Base-by-base conservation (phyloP, 148 eudicot species). In the Tetragonia tetragonoides region DNA sequence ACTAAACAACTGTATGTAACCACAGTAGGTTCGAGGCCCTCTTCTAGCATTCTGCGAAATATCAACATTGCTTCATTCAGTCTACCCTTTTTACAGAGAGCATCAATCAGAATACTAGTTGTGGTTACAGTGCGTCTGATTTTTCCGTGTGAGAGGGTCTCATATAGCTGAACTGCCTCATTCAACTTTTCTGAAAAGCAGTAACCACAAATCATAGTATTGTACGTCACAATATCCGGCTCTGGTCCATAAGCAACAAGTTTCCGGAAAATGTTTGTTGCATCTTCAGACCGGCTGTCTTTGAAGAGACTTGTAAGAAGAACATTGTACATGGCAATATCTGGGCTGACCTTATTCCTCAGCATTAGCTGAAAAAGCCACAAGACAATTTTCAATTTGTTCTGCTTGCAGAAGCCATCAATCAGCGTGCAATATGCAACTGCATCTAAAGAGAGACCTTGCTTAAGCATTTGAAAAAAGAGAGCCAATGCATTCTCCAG, bases 171-270 rank as follows among this genome's bases (percentile, higher is more conserved):
- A 77, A 89, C 64, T 44, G 92, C 92, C 74, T 86, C 86, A 21
- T 69, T 80, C 79, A 86, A 78, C 86, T 78, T 82, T 34, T 81
- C 77, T 54, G 78, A 78, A 69, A 81, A 75, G 68, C 89, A 91
- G 75, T 84, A 86, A 53, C 95, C 92, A 64, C 83, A 83, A 39
- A 89, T 86, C 77, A 91, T 79, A 6, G 89, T 85, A 85, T 89
- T 89, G 70, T 85, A 89, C 4, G 92, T 91, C 74, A 89, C 87
- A 61, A 86, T 85, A 83, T 91, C 88, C 0, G 89, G 95, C 41
- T 81, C 51, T 40, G 88, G 91, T 62, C 95, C 92, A 10, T 72
- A 47, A 41, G 70, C 75, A 16, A 42, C 60, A 64, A 89, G 80
- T 75, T 79, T 76, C 72, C 21, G 66, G 60, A 86, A 86, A 42